Percentiles rank a stretch among this genome's conserved stretches.
Conservation (phyloP, 1,139 yeast species). For the Hyphopichia burtonii region DNA sequence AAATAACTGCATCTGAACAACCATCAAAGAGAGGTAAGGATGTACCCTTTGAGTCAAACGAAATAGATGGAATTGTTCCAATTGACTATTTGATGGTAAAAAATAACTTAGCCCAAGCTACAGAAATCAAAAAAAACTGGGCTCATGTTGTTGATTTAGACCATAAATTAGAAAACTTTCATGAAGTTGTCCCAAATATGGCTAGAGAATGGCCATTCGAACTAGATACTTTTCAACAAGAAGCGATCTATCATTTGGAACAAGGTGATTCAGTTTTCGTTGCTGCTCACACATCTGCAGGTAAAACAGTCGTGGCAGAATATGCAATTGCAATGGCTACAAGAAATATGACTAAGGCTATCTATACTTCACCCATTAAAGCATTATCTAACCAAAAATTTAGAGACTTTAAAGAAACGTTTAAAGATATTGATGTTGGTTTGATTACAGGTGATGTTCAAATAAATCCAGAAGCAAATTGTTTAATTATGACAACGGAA, state of each 20-base stretch:
- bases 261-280: slow-evolving; percentile 97
- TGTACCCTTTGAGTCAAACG: slow-evolving; percentile 36
- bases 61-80: slow-evolving; percentile 79
- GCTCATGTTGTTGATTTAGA: slow-evolving; percentile 92
- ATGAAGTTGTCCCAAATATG: slow-evolving; percentile 86
- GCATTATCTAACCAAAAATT: slow-evolving; percentile 93
- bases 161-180: slow-evolving; percentile 79
- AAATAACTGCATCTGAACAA: not conserved
- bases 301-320: slow-evolving; percentile 91
- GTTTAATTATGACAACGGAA: slow-evolving; percentile 97
- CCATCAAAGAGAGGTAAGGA: slow-evolving; percentile 1
- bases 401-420: slow-evolving; percentile 83
- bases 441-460: slow-evolving; percentile 97
- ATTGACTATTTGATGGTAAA: slow-evolving; percentile 42
- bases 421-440: slow-evolving; percentile 83
- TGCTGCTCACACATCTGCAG: slow-evolving; percentile 97
- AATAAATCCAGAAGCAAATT: slow-evolving; percentile 94
- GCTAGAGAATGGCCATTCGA: slow-evolving; percentile 94
- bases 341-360: slow-evolving; percentile 86
- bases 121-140: slow-evolving; percentile 64
- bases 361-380: slow-evolving; percentile 90
- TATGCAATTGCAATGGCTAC: slow-evolving; percentile 93
- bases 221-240: slow-evolving; percentile 92
- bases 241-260: slow-evolving; percentile 93
- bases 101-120: slow-evolving; percentile 25